Base-by-base conservation (phyloP, 345 rosid species). In the Clarkia xantiana region DNA sequence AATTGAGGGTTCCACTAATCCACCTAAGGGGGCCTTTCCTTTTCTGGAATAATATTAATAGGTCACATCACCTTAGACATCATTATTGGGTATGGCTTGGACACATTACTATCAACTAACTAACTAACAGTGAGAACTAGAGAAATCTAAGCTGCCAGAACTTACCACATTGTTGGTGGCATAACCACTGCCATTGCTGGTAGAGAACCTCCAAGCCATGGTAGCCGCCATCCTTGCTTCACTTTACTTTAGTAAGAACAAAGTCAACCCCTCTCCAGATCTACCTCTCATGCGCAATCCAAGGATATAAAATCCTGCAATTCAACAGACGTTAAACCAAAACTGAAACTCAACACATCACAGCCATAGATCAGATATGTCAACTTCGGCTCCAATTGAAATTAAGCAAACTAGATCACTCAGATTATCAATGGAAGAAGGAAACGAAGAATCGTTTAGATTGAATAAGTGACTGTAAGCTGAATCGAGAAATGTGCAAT, bases 151-250 rank as follows among this genome's bases (percentile, higher is more conserved):
- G 20, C 18, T n/a, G 40, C 20, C 15, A 39, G 38, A 4, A 58
- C 42, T 45, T 76, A 91, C 98, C 73, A 57, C 15, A 48, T 86
- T 94, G 65, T 65, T 78, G 44, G 82, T 45, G 60, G 84, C 65
- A 71, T 67, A 74, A 70, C 79, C 67, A 57, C 73, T 81, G 66
- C 95, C 97, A 73, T 82, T 82, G 77, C 48, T 63, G 81, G 84
- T 74, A 66, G 81, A 22, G 20, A 65, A 81, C 71, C 91, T 80
- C 98, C 98, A 91, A 69, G 81, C 77, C 54, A 93, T 66, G 52
- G 96, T 58, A 6, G 88, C 71, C 56, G 96, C 80, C 99, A 93
- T 44, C 60, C 68, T 70, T 25, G 41, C 58, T 67, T 70, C 34
- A 62, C 67, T 76, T 60, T 65, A 71, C 66, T 60, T 75, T 57